Base-by-base conservation (phyloP, 768 basidiomycete species). In the Suillus subalutaceus region DNA sequence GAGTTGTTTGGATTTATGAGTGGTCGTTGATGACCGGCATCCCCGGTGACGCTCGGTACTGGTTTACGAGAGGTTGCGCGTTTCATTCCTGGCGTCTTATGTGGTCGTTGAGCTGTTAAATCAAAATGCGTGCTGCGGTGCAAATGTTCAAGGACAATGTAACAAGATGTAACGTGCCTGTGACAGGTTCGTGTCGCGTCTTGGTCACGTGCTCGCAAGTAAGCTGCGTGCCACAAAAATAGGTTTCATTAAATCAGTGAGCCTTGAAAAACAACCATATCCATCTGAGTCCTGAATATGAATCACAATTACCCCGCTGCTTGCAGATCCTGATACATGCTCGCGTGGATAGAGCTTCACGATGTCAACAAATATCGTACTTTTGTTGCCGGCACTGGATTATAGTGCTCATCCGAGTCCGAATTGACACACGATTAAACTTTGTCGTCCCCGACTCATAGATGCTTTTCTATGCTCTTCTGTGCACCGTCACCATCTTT, bases 1-100 rank as follows among this genome's bases (percentile, higher is more conserved):
- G 59, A 60, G 43, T 44, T 43, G 26, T 48, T 44, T 48, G 43
- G 32, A 63, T 30, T 10, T 26, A 44, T 60, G 43, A 35, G 32
- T 30, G n/a, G 23, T 26, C 46, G 52, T 10, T 7, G 60, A 38
- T 13, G 37, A 16, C 61, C 66, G 1, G 26, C 41, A 20, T 60
- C 41, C 50, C 44, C 23, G 30, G 32, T 15, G 46, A 15, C 26
- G 16, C 32, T 56, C 13, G 73, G 75, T 1, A 65, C 26, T 41
- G 65, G 74, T 55, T 77, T 78, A 58, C 59, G 67, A 2, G 70
- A 18, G 70, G 73, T 75, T n/a, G 40, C 38, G 35, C 37, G 20
- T 23, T 35, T 38, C 46, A 60, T 37, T 18, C 23, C 5, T 58
- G 62, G 32, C 0, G 35, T 41, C 6, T n/a, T 23, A 58, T 23